Conservation (phyloP, 805 yeast genomes). For the Starmerella stellata region DNA sequence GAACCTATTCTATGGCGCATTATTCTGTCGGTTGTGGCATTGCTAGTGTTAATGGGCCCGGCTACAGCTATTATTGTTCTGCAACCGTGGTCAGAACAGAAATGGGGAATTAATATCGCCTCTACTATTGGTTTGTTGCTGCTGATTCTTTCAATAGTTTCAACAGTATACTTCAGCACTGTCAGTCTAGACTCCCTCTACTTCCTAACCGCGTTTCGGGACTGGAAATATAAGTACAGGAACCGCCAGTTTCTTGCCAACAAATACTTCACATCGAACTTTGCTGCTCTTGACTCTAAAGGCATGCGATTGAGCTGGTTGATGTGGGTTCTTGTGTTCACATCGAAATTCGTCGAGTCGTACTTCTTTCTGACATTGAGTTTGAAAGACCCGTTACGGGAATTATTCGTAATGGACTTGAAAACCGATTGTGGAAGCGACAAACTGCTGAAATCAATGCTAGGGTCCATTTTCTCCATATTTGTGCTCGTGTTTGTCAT, state of each 20-base stretch:
- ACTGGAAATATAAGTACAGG: constrained; percentile 5
- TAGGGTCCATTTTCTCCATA: constrained; percentile 41
- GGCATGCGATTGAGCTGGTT: constrained; percentile 46
- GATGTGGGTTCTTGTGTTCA: constrained; percentile 49
- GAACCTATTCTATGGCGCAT: constrained; percentile 37
- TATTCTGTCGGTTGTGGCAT: constrained; percentile 26
- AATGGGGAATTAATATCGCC: constrained; percentile 8
- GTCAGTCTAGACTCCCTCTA: constrained; percentile 46
- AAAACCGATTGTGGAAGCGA: constrained; percentile 46
- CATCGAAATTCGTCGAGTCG: constrained; percentile 55
- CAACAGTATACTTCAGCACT: constrained; percentile 39
- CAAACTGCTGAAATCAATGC: constrained; percentile 27
- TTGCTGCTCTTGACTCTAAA: constrained; percentile 35
- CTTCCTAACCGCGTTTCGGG: background rate
- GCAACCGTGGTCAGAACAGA: constrained; percentile 10
- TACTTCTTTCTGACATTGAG: constrained; percentile 62
- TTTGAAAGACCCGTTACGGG: constrained; percentile 54
- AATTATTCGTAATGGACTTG: constrained; percentile 38
- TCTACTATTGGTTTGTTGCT: constrained; percentile 34
- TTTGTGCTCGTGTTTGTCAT: constrained; percentile 37
- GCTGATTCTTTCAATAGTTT: constrained; percentile 35
- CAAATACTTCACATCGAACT: constrained; percentile 40
- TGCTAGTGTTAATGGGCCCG: constrained; percentile 26
- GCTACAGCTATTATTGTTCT: constrained; percentile 9
- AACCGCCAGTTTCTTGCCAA: constrained; percentile 30